A percentile compares a stretch with the other conserved stretches of the same genome.
Evolutionary conservation across 1,284 basidiomycete genomes (phyloP).

Genomic region (Exobasidium rhododendri): DNA sequence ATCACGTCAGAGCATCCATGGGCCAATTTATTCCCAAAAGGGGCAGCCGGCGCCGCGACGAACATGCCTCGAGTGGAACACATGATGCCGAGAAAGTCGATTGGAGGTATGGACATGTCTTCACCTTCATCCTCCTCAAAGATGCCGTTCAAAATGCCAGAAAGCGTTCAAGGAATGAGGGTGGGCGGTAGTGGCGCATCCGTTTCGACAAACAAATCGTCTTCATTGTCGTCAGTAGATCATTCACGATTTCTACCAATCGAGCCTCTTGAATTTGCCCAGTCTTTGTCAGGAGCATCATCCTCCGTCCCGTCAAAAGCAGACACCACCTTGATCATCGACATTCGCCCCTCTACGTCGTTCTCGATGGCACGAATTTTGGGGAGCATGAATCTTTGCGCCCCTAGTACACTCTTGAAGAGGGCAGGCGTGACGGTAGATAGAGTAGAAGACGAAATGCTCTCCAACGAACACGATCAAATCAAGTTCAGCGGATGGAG

Average conservation of each 20-base stretch:
- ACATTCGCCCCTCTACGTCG: slow-evolving; percentile 72
- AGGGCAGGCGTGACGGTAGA: slow-evolving; percentile 48
- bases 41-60: not conserved
- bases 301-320: not conserved
- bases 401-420: slow-evolving; percentile 82
- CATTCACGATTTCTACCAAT: not conserved
- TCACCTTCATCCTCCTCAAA: not conserved
- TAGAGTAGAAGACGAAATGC: slow-evolving; percentile 47
- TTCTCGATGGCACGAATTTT: slow-evolving; percentile 34
- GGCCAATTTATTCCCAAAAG: not conserved
- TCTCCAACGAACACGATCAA: slow-evolving; percentile 29
- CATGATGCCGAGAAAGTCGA: not conserved
- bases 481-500: slow-evolving; percentile 37
- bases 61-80: not conserved
- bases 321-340: slow-evolving; percentile 64
- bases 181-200: not conserved
- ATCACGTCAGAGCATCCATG: not conserved
- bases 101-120: not conserved
- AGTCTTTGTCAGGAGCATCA: not conserved
- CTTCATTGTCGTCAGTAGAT: not conserved
- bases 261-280: not conserved
- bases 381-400: slow-evolving; percentile 77
- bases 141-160: not conserved
- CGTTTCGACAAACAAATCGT: not conserved
- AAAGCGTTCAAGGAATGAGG: not conserved